A percentile compares a stretch with the other conserved stretches of the same genome.
These are phyloP conservation scores for Hericium erinaceus DNA, from an alignment of 768 basidiomycete species.

Conservation along the genomic window DNA sequence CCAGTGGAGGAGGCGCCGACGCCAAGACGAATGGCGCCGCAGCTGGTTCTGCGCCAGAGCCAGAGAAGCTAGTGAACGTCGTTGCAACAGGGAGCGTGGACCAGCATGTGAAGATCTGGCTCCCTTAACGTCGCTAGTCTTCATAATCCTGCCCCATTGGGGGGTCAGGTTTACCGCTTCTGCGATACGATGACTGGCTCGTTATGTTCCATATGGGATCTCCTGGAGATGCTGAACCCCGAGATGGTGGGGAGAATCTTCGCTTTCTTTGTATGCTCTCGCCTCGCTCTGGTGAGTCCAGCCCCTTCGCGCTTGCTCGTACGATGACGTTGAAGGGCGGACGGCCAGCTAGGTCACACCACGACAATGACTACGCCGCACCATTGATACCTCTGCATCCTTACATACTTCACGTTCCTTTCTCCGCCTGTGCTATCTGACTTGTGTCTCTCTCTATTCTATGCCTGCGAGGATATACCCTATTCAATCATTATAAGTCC, in stretches of 20 bases:
- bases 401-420: neutral
- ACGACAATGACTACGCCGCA: neutral
- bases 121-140: neutral
- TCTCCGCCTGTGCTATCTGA: neutral
- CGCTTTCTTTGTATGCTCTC: neutral
- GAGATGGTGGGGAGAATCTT: neutral
- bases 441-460: neutral
- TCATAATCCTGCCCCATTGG: neutral
- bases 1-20: conserved; percentile 2
- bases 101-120: conserved; percentile 17
- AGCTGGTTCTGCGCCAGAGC: conserved; percentile 1
- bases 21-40: conserved; percentile 8
- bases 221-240: neutral
- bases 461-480: neutral
- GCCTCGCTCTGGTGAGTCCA: neutral
- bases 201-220: neutral
- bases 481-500: neutral
- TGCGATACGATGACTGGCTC: neutral
- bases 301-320: neutral
- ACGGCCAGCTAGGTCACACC: neutral
- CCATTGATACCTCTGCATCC: neutral
- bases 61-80: conserved; percentile 11
- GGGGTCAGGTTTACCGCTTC: neutral
- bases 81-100: conserved; percentile 13
- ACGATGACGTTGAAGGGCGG: neutral